Base-by-base conservation (phyloP, 2,329 filamentous ascomycete species). In the Botrytis fabae region DNA sequence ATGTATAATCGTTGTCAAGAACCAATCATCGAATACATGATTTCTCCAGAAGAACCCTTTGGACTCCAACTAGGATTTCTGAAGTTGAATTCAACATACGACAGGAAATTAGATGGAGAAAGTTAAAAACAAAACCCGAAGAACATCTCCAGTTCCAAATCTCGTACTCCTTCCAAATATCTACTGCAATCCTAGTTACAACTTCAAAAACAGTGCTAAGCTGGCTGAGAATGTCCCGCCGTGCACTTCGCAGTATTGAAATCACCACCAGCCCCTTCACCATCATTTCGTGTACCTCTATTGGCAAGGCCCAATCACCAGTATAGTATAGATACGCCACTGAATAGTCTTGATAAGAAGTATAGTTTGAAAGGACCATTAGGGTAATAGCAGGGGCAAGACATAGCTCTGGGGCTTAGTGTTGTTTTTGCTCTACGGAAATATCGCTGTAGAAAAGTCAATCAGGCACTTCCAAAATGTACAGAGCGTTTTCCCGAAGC, bases 371-470 rank as follows among this genome's bases (percentile, higher is more conserved):
- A n/a, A n/a, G 12, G 2, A 32, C 9, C 66, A 40, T 28, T 8
- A 4, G 32, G 22, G 35, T 35, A 10, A 60, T 40, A 38, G 46
- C 25, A 42, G 22, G 28, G 18, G 20, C 25, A 40, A 18, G 28
- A 25, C 48, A 35, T 40, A 69, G 18, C 22, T 60, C 51, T 2
- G 8, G 20, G 10, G 32, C 12, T 48, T 51, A 44, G 22, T 18
- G 44, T 8, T 9, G 25, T 28, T 59, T 59, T 16, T 69, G 20
- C 35, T 40, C 35, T 22, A 14, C n/a, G 22, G 28, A 18, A 22
- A 69, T 22, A 69, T 69, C 65, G n/a, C 28, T 69, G 12, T n/a
- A 69, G 35, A 42, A 69, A 22, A 2, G n/a, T 22, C 32, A 44
- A 5, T 40, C 66, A 1, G 22, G 66, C 7, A 44, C 32, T 22